A percentile compares a stretch with the other conserved stretches of the same genome.
These are phyloP conservation scores for Penicillium maclennaniae DNA, from an alignment of 495 filamentous ascomycete genomes.

Conservation along the genomic window DNA sequence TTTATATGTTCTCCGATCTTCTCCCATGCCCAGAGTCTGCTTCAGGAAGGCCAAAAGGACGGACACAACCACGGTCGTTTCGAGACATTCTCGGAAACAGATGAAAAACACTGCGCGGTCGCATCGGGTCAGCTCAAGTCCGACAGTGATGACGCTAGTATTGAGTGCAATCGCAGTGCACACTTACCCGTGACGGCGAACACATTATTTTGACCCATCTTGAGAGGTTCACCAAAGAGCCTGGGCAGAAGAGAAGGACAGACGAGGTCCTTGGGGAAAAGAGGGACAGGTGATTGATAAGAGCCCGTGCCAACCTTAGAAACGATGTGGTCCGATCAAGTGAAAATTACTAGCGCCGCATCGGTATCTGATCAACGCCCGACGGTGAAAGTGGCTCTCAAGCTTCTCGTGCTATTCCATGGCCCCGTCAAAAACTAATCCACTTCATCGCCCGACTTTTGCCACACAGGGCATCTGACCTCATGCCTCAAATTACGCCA, in stretches of 20 bases:
- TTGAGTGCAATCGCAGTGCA: neutral
- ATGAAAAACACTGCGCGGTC: conserved; percentile 69
- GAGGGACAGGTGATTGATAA: conserved; percentile 15
- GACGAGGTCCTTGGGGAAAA: neutral
- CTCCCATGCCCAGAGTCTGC: conserved; percentile 61
- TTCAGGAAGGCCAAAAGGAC: conserved; percentile 79
- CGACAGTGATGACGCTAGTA: neutral
- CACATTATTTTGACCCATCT: conserved; percentile 18
- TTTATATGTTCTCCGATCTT: conserved; percentile 57
- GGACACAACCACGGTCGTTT: conserved; percentile 77
- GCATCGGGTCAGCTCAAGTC: neutral
- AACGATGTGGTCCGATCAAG: neutral
- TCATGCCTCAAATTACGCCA: neutral
- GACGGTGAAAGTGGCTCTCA: neutral
- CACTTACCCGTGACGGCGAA: conserved; percentile 24
- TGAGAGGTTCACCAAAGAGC: neutral
- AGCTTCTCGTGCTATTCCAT: neutral
- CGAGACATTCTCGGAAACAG: conserved; percentile 78
- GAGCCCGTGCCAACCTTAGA: conserved; percentile 2
- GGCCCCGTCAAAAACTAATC: neutral
- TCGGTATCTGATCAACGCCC: conserved; percentile 14
- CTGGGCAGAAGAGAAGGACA: neutral
- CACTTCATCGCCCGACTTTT: neutral
- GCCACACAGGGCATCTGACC: neutral
- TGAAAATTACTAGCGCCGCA: conserved; percentile 18